Percentiles rank a stretch among this genome's conserved stretches.
phyloP scores from a whole-genome alignment of 164 flowering plant genomes.

The Cinnamomum chago region DNA sequence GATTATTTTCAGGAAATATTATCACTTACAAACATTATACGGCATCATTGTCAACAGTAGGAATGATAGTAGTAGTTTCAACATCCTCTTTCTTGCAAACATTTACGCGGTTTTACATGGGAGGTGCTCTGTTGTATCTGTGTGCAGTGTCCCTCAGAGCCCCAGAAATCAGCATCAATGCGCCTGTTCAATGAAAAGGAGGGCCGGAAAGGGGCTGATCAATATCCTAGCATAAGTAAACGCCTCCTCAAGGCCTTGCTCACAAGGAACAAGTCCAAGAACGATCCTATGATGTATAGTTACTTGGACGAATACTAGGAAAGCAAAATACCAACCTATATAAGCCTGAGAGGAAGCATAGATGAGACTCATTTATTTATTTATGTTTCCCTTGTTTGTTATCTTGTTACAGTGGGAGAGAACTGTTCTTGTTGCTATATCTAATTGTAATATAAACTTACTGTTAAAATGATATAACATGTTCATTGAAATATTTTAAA shows the following conservation, averaged over 20 bases:
- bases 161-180: constrained; percentile 71
- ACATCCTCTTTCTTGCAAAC: no score
- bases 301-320: constrained; percentile 69
- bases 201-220: constrained; percentile 42
- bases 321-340: not conserved
- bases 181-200: constrained; percentile 40
- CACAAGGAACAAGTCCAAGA: constrained; percentile 64
- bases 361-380: not conserved
- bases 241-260: constrained; percentile 70
- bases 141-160: constrained; percentile 59
- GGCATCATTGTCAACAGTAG: not conserved
- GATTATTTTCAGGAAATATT: no score
- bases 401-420: not conserved
- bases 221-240: constrained; percentile 59
- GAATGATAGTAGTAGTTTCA: not conserved
- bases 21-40: no score
- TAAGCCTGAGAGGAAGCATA: no score
- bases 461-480: no score
- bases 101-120: no score
- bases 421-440: no score
- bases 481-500: no score
- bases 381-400: not conserved
- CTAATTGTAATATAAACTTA: no score
- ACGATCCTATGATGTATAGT: constrained; percentile 58
- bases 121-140: not conserved